Evolutionary conservation across 2,329 filamentous ascomycete genomes (phyloP), one percentile per base, ranked within the genome.

Genomic region (Aspergillus brasiliensis): DNA sequence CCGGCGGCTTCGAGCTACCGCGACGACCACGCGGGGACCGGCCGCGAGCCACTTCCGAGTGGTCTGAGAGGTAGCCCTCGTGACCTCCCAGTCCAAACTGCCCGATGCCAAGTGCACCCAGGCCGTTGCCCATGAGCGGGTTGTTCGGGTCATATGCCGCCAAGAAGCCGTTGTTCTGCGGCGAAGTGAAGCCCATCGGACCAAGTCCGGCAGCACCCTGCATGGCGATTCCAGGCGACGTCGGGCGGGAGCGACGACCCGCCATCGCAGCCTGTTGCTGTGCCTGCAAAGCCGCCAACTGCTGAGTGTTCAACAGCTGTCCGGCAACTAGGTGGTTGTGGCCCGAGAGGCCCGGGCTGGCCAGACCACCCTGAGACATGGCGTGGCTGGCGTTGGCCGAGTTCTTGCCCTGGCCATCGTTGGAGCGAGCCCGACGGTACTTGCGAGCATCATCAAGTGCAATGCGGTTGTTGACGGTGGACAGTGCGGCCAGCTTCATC

Each of bases 391-490:
- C 73, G 70, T 68, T 80, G 25, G 38, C 28, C 15, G 69, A 64
- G 61, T 75, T 77, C 63, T 72, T 76, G 67, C 67, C 75, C 60
- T 78, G 80, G 23, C 89, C 90, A 71, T 97, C 94, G 69, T 92
- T 93, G 51, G 95, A 97, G 61, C 93, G 88, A 66, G 92, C 88
- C 61, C 94, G 91, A 65, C 95, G 91, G 78, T 95, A 98, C 79
- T 98, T 98, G 72, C 93, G 91, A 63, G 96, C 94, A 75, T 99
- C 95, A 71, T 99, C 95, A 60, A 99, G 83, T 55, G 95, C 93
- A 71, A 99, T 97, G 44, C 95, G 91, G 77, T 98, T 99, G 81
- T 98, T 99, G 52, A 99, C 95, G 2, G 95, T 99, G 5, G 94
- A 98, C 48, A 99, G 83, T 17, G 95, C 95, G 48, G 95, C 95